A percentile compares a stretch with the other conserved stretches of the same genome.
phyloP scores from a whole-genome alignment of 306 rosid species.

The Castanopsis chinensis region DNA sequence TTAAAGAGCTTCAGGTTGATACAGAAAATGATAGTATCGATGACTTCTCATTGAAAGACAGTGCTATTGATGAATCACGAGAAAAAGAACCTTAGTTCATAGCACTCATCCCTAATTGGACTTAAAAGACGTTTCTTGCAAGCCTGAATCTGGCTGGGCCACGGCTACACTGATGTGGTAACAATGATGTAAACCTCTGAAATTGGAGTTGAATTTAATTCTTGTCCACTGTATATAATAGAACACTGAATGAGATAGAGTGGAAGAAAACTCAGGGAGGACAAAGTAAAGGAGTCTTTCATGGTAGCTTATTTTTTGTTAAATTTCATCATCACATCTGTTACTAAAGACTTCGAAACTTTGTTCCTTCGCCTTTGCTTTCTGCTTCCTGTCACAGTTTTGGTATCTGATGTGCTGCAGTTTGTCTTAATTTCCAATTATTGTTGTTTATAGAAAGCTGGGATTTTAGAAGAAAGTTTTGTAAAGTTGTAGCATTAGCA shows the following conservation, averaged over 20 bases:
- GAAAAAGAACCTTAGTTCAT: constrained; percentile 10
- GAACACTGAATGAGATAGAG: constrained; percentile 25
- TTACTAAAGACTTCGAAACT: constrained; percentile 23
- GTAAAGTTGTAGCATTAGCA: constrained; percentile 32
- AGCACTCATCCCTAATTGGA: constrained; percentile 5
- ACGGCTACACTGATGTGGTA: not conserved
- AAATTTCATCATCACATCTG: constrained; percentile 16
- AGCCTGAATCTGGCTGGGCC: constrained; percentile 16
- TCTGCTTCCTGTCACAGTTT: constrained; percentile 42
- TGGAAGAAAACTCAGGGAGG: constrained; percentile 18
- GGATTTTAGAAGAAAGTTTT: constrained; percentile 19
- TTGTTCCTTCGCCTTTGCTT: constrained; percentile 21
- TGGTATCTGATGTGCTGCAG: constrained; percentile 39
- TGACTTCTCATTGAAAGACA: constrained; percentile 51
- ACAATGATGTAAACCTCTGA: constrained; percentile 2
- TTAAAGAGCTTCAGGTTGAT: constrained; percentile 70
- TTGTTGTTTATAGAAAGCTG: constrained; percentile 29
- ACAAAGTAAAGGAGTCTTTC: constrained; percentile 17
- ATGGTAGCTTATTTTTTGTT: constrained; percentile 22
- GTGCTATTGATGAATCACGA: constrained; percentile 51
- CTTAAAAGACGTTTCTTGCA: not conserved
- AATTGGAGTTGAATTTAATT: constrained; percentile 17
- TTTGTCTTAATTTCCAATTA: constrained; percentile 24
- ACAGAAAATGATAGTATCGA: constrained; percentile 56
- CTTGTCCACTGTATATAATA: constrained; percentile 35